These are phyloP conservation scores for Xylaria sp. DNA, from an alignment of 2,329 filamentous ascomycete genomes.

Conservation along the genomic window DNA sequence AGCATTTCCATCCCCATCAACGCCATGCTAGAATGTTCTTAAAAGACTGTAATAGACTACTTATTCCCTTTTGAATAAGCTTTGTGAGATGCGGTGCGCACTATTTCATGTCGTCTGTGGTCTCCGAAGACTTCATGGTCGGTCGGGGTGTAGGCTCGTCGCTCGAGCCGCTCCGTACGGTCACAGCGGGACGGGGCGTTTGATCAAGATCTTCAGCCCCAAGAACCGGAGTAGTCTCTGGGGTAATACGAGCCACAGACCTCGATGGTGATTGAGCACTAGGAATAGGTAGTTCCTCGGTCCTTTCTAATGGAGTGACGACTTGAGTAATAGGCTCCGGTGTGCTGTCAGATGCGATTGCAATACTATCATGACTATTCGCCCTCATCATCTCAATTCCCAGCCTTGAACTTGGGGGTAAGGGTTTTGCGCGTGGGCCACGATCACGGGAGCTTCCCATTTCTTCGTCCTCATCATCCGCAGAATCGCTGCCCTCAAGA, in stretches of 20 bases:
- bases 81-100: not conserved
- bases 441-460: conserved; percentile 66
- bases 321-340: conserved; percentile 65
- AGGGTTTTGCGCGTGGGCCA: conserved; percentile 63
- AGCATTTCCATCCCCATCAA: conserved; percentile 41
- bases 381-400: conserved; percentile 98
- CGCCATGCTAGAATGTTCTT: conserved; percentile 45
- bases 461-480: conserved; percentile 95
- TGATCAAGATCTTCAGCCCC: conserved; percentile 52
- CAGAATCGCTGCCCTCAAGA: conserved; percentile 82
- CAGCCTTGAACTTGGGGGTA: conserved; percentile 83
- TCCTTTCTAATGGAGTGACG: conserved; percentile 61
- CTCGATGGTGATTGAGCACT: conserved; percentile 40
- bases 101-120: conserved; percentile 16
- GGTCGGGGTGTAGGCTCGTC: conserved; percentile 58
- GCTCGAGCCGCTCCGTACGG: conserved; percentile 41
- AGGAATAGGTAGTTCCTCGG: conserved; percentile 46
- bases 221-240: conserved; percentile 44
- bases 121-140: conserved; percentile 37
- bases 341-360: conserved; percentile 61
- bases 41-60: conserved; percentile 30
- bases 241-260: conserved; percentile 46
- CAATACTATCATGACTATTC: conserved; percentile 88
- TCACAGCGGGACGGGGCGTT: conserved; percentile 56
- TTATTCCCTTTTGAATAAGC: conserved; percentile 12